Conservation (phyloP, 2,329 filamentous ascomycete genomes). For the Aotearoamyces nothofagi region DNA sequence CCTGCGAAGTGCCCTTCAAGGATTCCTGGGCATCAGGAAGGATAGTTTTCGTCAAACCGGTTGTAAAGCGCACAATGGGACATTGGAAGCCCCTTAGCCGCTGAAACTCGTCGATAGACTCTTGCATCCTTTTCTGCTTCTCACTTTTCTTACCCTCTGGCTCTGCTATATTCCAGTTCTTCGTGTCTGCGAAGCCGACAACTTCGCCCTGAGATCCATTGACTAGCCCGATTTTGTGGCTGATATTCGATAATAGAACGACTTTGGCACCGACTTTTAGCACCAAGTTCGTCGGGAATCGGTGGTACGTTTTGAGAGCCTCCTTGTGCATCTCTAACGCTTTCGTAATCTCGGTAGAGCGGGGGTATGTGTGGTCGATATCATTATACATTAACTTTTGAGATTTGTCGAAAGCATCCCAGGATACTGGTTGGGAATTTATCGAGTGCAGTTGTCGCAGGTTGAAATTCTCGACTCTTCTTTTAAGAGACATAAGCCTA, state of each 20-base stretch:
- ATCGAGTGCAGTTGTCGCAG: conserved; percentile 5
- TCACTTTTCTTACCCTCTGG: not conserved
- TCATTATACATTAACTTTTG: too few species aligned
- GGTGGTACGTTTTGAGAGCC: conserved; percentile 7
- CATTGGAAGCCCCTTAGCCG: conserved; percentile 1
- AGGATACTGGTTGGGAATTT: not conserved
- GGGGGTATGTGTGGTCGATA: conserved; percentile 1
- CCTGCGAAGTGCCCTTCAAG: conserved; percentile 3
- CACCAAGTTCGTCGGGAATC: conserved; percentile 6
- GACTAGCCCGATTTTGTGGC: conserved; percentile 10
- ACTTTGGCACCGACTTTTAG: conserved; percentile 16
- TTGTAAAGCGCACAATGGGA: conserved; percentile 11
- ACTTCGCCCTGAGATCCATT: conserved; percentile 16
- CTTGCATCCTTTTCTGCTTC: not conserved
- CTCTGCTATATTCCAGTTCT: not conserved
- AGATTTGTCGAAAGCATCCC: too few species aligned
- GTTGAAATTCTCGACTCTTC: conserved; percentile 9
- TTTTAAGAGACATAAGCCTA: too few species aligned
- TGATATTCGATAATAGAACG: conserved; percentile 12
- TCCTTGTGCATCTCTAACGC: conserved; percentile 6
- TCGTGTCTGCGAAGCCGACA: conserved; percentile 8
- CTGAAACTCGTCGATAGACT: conserved; percentile 1
- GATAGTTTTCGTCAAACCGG: conserved; percentile 6
- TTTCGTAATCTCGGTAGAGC: conserved; percentile 1
- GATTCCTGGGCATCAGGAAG: conserved; percentile 4